Evolutionary conservation across 495 filamentous ascomycete genomes (phyloP).

Genomic region (Geoglossum glabrum): DNA sequence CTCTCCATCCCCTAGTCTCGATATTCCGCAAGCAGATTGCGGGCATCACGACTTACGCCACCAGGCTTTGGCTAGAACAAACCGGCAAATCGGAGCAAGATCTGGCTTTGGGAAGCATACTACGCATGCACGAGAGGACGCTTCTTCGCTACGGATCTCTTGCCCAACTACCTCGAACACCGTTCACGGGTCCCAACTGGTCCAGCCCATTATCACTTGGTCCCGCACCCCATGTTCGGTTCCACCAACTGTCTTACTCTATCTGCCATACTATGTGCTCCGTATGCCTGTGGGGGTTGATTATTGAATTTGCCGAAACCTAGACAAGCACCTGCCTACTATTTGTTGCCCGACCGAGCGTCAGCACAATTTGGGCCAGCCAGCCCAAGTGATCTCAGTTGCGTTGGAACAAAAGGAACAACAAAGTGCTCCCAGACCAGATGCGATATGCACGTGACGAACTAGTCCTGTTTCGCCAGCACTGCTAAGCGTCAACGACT

Average conservation of each 20-base stretch:
- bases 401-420: background rate
- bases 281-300: background rate
- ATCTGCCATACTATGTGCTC: background rate
- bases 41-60: background rate
- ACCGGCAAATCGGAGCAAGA: background rate
- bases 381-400: background rate
- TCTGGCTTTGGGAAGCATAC: background rate
- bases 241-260: background rate
- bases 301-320: background rate
- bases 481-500: background rate
- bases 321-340: background rate
- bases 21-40: background rate
- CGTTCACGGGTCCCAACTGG: background rate
- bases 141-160: background rate
- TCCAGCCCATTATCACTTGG: background rate
- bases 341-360: background rate
- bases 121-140: background rate
- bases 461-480: background rate
- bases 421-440: background rate
- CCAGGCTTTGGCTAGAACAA: background rate
- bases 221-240: background rate
- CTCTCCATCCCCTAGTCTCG: background rate
- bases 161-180: background rate
- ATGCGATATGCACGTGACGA: conserved; percentile 1
- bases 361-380: background rate